Evolutionary conservation across 1,284 basidiomycete genomes (phyloP).

Genomic region (Rhodotorula sp.): DNA sequence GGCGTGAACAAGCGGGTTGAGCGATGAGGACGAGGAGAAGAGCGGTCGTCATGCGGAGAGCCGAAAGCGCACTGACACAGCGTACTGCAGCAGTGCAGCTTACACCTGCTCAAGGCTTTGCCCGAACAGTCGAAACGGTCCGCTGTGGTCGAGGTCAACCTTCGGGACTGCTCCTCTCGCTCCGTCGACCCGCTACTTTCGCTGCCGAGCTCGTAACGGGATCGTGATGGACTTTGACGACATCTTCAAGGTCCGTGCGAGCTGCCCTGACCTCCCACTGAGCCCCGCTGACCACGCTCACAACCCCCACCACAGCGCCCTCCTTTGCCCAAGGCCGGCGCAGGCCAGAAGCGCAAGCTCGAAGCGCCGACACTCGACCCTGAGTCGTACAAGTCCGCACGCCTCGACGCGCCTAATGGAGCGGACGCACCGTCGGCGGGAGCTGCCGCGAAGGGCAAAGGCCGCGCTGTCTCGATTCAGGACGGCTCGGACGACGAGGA

Average conservation of each 20-base stretch:
- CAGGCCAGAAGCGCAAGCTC: conserved; percentile 34
- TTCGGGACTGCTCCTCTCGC: background rate
- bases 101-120: no score
- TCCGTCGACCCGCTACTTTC: background rate
- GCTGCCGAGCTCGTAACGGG: background rate
- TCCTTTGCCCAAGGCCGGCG: conserved; percentile 28
- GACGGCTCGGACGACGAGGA: conserved; percentile 54
- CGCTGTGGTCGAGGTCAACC: no score
- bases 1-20: no score
- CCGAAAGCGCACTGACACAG: no score
- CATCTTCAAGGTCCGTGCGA: conserved; percentile 31
- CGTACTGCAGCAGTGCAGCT: no score
- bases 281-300: background rate
- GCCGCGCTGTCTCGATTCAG: conserved; percentile 42
- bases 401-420: conserved; percentile 47
- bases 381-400: conserved; percentile 26
- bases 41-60: no score
- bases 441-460: conserved; percentile 5
- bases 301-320: conserved; percentile 19
- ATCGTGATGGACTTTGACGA: conserved; percentile 37
- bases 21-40: no score
- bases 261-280: background rate
- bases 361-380: conserved; percentile 27
- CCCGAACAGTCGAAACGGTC: no score
- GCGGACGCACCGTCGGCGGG: conserved; percentile 46